A percentile compares a stretch with the other conserved stretches of the same genome.
phyloP scores from a whole-genome alignment of 495 filamentous ascomycete species.

The Penicillium chermesinum region DNA sequence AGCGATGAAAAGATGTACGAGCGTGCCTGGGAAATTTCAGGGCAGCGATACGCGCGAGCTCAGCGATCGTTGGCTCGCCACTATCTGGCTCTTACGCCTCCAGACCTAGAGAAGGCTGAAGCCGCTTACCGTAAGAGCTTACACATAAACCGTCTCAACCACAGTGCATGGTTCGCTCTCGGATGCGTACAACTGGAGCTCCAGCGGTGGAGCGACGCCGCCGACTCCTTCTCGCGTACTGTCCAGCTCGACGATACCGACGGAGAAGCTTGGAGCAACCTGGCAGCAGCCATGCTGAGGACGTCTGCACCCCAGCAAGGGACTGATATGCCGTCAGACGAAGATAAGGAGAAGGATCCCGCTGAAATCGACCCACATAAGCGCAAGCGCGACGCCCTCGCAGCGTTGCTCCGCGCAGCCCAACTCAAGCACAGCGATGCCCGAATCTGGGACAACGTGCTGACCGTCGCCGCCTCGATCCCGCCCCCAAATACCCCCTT shows the following conservation, averaged over 20 bases:
- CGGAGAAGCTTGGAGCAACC: conserved; percentile 90
- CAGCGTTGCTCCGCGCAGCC: conserved; percentile 79
- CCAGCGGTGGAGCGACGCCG: conserved; percentile 69
- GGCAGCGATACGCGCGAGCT: conserved; percentile 73
- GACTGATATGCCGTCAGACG: conserved; percentile 27
- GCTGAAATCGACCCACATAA: conserved; percentile 48
- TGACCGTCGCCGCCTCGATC: conserved; percentile 75
- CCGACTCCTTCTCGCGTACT: conserved; percentile 75
- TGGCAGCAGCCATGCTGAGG: conserved; percentile 75
- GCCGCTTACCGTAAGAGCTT: conserved; percentile 74
- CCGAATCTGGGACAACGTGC: conserved; percentile 93
- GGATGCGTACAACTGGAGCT: conserved; percentile 82
- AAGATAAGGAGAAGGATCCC: conserved; percentile 15
- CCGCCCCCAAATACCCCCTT: conserved; percentile 66
- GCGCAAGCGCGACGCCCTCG: conserved; percentile 66
- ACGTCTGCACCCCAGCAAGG: conserved; percentile 33
- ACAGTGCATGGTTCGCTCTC: conserved; percentile 79
- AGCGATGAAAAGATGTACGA: conserved; percentile 67
- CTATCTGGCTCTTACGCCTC: conserved; percentile 55
- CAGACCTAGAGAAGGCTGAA: conserved; percentile 62
- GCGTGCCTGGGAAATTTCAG: conserved; percentile 84
- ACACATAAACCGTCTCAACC: conserved; percentile 72
- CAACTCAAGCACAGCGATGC: conserved; percentile 73
- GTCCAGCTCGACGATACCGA: conserved; percentile 82
- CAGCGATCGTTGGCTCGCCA: conserved; percentile 81